Conservation (phyloP, 345 rosid genomes). For the Salix exigua region DNA sequence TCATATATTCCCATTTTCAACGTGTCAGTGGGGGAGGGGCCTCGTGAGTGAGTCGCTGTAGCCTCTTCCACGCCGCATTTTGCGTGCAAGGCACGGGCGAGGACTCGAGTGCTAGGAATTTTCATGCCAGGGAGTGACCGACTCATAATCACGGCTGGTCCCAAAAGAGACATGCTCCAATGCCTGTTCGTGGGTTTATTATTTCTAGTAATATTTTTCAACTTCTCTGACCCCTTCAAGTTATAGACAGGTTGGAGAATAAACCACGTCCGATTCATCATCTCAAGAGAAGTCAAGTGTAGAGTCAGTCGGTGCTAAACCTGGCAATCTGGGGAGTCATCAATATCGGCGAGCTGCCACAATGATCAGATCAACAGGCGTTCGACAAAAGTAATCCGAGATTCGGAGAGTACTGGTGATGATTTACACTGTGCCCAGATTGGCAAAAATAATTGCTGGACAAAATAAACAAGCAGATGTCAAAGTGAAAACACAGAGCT, state of each 20-base stretch:
- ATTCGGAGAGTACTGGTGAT: neutral
- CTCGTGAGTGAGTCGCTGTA: neutral
- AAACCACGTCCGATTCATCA: neutral
- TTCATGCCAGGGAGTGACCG: neutral
- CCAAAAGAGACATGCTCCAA: neutral
- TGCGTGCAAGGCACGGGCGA: conserved; percentile 9
- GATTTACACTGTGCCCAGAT: neutral
- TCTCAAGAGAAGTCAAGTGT: neutral
- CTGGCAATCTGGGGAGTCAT: too few species aligned
- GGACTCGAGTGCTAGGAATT: neutral
- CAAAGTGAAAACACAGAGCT: conserved; percentile 10
- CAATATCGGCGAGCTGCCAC: too few species aligned
- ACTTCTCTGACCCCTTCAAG: neutral
- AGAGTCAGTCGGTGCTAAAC: neutral
- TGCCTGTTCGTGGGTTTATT: neutral
- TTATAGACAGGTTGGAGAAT: neutral
- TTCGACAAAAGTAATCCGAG: neutral
- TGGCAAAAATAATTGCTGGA: neutral
- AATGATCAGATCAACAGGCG: too few species aligned
- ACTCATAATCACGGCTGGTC: neutral
- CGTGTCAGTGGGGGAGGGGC: neutral
- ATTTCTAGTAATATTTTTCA: neutral
- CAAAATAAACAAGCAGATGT: neutral
- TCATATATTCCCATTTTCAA: neutral
- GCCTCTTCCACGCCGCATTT: conserved; percentile 8